Evolutionary conservation across 148 eudicot species (phyloP), one percentile per base, ranked within the genome.

Genomic region (Chenopodium suecicum): DNA sequence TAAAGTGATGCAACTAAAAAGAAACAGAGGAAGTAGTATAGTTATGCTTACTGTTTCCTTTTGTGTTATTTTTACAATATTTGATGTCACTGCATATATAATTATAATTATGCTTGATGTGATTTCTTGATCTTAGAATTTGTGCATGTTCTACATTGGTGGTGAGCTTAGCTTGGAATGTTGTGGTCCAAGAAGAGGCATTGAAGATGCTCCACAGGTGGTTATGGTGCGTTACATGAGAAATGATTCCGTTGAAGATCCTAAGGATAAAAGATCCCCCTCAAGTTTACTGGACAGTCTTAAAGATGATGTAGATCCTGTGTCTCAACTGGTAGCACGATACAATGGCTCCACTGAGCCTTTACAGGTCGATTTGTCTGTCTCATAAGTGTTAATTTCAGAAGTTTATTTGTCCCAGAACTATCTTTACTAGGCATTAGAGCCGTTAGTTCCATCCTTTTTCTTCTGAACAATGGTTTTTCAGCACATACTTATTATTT

Each of bases 181-280:
- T 65, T 96, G 98, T 86, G 99, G 99, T 69, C 90, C 99, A 19
- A 89, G 90, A 80, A 90, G 92, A 87, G 90, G 91, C 82, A 80
- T 89, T 32, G 82, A 83, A 50, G 97, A 96, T 80, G 82, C 70
- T 19, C 90, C 97, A 47, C 91, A 87, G 69, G 78, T 96, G 75
- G 87, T 92, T 79, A 91, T 94, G 88, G 88, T 92, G 71, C 98
- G 99, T 44, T 96, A 90, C 84, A 86, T 89, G 84, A 92, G 98
- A 87, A 91, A 91, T 88, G 90, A 82, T 74, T 81, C 89, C 13
- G 82, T 86, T 77, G 92, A 82, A 74, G 83, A 80, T 77, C 74
- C 69, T 54, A 82, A 85, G 56, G 88, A 84, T 32, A 88, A 86
- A 80, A 91, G 83, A 88, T 82, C 86, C 83, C 63, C 89, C 25